Base-by-base conservation (phyloP, 306 rosid species). In the Canavalia ensiformis region DNA sequence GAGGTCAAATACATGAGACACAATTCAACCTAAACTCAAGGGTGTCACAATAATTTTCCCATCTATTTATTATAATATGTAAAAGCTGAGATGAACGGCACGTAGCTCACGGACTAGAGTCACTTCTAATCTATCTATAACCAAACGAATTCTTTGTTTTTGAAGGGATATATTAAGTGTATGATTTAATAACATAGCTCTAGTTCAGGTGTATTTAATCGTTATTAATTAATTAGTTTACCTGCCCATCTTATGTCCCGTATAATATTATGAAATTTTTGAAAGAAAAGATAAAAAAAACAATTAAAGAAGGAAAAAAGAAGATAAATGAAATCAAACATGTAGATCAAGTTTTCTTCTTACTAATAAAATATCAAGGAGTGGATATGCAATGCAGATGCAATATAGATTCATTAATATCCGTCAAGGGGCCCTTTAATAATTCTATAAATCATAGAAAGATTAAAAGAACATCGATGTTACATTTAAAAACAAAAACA, bases 321-420 rank as follows among this genome's bases (percentile, higher is more conserved):
- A 28, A 80, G 25, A 60, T 3, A 58, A 41, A 52, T 33, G 34
- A 76, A 77, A 77, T 54, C 74, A 77, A 83, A 41, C 58, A 58
- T 18, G 71, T 44, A 63, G 70, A 56, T 55, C 52, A 49, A 41
- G 28, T 45, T 35, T 59, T 70, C 39, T 74, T 66, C 12, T 75
- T 47, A 18, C 25, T 11, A 65, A 65, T 67, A 82, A 75, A 75
- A 68, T 75, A 75, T 4, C 18, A 51, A 60, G 31, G 51, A 30
- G 44, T 60, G 52, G 59, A 82, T 83, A 64, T 83, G 8, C 46
- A 41, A 8, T 25, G 66, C 79, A 63, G 67, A 76, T 71, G 78
- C 72, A 69, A 82, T 68, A 18, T 3, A 31, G 86, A 82, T 82
- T 82, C 82, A 69, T 55, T 13, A 68, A 68, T 57, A 82, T 82